Evolutionary conservation across 202 grass and related monocot species (phyloP).

Genomic region (Carex arenaria): DNA sequence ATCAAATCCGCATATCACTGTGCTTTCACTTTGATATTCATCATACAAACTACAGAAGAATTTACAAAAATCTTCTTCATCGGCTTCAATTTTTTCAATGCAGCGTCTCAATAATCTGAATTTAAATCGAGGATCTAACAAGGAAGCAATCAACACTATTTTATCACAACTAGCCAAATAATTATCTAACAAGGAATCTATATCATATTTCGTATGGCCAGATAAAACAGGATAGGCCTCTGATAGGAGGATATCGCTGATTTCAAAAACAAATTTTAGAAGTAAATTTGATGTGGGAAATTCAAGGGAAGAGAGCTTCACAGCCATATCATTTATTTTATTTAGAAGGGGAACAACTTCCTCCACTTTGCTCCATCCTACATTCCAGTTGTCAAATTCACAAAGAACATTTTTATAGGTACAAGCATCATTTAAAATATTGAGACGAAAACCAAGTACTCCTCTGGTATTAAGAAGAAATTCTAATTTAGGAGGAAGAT

Average conservation of each 20-base stretch:
- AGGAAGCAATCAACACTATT: neutral
- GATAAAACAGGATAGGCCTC: neutral
- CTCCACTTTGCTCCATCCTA: neutral
- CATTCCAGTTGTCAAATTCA: neutral
- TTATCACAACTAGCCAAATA: neutral
- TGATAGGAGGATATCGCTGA: neutral
- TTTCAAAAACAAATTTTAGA: neutral
- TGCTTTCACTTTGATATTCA: neutral
- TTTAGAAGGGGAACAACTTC: neutral
- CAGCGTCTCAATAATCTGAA: neutral
- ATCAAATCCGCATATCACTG: too few species aligned
- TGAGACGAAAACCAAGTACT: neutral
- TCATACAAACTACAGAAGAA: neutral
- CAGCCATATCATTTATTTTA: neutral
- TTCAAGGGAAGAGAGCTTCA: neutral
- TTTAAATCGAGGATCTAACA: slow-evolving; percentile 2
- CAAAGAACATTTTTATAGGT: neutral
- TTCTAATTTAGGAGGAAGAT: neutral
- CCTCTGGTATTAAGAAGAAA: neutral
- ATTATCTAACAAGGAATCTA: neutral
- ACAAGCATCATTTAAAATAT: neutral
- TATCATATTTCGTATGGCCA: neutral
- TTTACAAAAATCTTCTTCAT: neutral
- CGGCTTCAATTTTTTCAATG: too few species aligned
- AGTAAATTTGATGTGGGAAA: slow-evolving; percentile 1